Evolutionary conservation across 164 flowering plant species (phyloP).

Genomic region (Kingdonia uniflora): DNA sequence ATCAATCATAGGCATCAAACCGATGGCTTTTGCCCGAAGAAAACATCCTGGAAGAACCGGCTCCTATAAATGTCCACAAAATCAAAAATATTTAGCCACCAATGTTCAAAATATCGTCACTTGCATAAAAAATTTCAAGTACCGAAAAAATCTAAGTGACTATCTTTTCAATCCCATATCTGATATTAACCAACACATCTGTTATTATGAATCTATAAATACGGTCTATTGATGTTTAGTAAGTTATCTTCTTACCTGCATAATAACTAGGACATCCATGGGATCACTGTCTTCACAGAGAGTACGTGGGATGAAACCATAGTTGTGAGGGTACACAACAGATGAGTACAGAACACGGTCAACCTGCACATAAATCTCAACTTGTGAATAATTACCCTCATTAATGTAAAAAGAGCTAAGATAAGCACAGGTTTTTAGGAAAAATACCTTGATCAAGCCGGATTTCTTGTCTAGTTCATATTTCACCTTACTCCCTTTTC

Average conservation of each 20-base stretch:
- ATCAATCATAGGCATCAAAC: constrained; percentile 89
- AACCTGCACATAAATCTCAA: constrained; percentile 38
- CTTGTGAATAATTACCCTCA: too few relatives aligned
- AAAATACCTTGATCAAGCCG: constrained; percentile 76
- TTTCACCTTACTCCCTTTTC: constrained; percentile 91
- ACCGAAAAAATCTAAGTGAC: too few relatives aligned
- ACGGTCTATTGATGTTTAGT: neutral
- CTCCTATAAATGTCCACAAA: constrained; percentile 32
- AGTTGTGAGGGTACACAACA: constrained; percentile 92
- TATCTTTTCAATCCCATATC: too few relatives aligned
- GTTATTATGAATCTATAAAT: neutral
- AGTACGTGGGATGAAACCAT: constrained; percentile 89
- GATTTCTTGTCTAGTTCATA: constrained; percentile 92
- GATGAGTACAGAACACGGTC: constrained; percentile 87
- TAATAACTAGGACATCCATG: constrained; percentile 71
- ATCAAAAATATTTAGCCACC: too few relatives aligned
- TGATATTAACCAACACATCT: too few relatives aligned
- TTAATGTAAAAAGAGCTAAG: too few relatives aligned
- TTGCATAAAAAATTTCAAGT: neutral
- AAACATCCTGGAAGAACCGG: constrained; percentile 81
- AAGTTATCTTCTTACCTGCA: constrained; percentile 50
- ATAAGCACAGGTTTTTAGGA: neutral
- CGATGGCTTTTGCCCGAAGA: constrained; percentile 77
- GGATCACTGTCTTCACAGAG: constrained; percentile 91
- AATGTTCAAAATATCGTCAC: neutral